Evolutionary conservation across 2,329 filamentous ascomycete species (phyloP).

Genomic region (Delphinella strobiligena): DNA sequence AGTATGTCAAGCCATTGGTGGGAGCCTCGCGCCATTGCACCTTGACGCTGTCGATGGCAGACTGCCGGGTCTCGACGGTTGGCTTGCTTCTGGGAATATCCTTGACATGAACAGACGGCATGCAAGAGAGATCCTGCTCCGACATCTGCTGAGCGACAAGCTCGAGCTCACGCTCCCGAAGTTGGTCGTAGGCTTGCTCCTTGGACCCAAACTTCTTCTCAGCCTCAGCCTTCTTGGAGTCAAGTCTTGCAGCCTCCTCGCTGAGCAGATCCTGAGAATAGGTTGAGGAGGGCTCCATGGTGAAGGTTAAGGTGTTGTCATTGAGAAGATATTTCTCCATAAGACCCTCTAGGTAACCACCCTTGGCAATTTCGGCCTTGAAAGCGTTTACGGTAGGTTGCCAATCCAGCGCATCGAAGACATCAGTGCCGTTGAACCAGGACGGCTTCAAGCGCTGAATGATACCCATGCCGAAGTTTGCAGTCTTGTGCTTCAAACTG

Average conservation of each 20-base stretch:
- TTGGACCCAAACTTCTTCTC: constrained; percentile 57
- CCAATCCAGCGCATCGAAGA: constrained; percentile 84
- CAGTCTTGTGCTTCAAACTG: constrained; percentile 89
- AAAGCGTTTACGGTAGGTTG: constrained; percentile 79
- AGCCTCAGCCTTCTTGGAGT: constrained; percentile 59
- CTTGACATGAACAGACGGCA: constrained; percentile 77
- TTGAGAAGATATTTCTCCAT: constrained; percentile 85
- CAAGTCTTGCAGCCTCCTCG: constrained; percentile 67
- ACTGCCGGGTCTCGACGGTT: constrained; percentile 52
- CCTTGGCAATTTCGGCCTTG: constrained; percentile 61
- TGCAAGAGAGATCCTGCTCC: constrained; percentile 57
- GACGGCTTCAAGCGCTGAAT: constrained; percentile 79
- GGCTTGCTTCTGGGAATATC: constrained; percentile 79
- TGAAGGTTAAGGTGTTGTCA: constrained; percentile 79
- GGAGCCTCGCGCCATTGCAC: constrained; percentile 86
- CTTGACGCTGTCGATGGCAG: constrained; percentile 48
- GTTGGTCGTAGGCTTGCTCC: constrained; percentile 55
- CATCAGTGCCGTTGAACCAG: constrained; percentile 93
- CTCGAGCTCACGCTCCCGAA: constrained; percentile 68
- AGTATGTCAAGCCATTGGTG: constrained; percentile 93
- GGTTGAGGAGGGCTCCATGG: constrained; percentile 73
- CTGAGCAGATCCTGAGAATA: constrained; percentile 62
- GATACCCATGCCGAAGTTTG: constrained; percentile 83
- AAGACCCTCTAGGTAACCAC: constrained; percentile 70
- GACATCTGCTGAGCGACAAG: constrained; percentile 60